A percentile compares a stretch with the other conserved stretches of the same genome.
Conservation (phyloP, 768 basidiomycete species). For the Tulasnella sp. region DNA sequence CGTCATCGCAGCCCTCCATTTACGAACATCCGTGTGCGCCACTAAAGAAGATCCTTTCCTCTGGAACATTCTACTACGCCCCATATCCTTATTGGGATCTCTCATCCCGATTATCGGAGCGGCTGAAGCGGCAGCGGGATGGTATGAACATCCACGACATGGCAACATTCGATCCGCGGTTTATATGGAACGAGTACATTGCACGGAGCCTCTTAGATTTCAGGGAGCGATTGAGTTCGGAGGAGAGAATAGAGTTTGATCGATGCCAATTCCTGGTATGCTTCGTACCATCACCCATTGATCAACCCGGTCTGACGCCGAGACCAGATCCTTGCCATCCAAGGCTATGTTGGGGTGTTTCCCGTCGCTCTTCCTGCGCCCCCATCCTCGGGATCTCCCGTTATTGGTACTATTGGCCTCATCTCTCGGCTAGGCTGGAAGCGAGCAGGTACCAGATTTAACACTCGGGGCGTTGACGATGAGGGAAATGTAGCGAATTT, state of each 20-base stretch:
- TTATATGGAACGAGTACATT: constrained; percentile 94
- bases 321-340: constrained; percentile 76
- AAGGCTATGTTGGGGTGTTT: constrained; percentile 86
- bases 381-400: constrained; percentile 67
- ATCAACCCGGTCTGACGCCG: constrained; percentile 17
- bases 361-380: constrained; percentile 73
- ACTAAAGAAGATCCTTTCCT: constrained; percentile 84
- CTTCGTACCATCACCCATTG: constrained; percentile 18
- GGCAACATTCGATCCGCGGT: constrained; percentile 71
- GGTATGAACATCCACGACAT: constrained; percentile 42
- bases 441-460: constrained; percentile 94
- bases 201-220: constrained; percentile 84
- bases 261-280: constrained; percentile 78
- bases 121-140: constrained; percentile 54
- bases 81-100: constrained; percentile 82
- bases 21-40: constrained; percentile 89
- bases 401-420: constrained; percentile 69
- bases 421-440: constrained; percentile 91
- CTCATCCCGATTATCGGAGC: constrained; percentile 71
- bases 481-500: constrained; percentile 94
- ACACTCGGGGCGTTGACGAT: constrained; percentile 93
- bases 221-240: constrained; percentile 65
- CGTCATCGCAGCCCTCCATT: constrained; percentile 43
- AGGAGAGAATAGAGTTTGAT: constrained; percentile 73
- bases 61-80: constrained; percentile 92